Percentiles rank a stretch among this genome's conserved stretches.
Conservation (phyloP, 139 green algal species). For the Dunaliella primolecta region DNA sequence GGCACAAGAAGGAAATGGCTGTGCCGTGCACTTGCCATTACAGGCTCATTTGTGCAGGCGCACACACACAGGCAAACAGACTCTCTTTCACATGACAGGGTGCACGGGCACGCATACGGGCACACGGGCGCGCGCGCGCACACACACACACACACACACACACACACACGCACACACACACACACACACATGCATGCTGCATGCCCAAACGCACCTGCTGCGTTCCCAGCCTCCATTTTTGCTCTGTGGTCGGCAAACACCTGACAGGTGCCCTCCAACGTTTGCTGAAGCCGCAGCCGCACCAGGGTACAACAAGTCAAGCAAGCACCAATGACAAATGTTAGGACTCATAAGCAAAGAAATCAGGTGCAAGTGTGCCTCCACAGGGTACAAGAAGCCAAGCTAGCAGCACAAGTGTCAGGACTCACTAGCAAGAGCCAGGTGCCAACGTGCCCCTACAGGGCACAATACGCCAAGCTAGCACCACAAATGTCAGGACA, state of each 20-base stretch:
- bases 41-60: not conserved
- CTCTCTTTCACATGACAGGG: too few species aligned
- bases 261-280: not conserved
- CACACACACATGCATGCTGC: not conserved
- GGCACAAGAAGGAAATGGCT: not conserved
- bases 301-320: too few species aligned
- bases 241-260: not conserved
- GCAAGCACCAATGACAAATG: not conserved
- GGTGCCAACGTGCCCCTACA: too few species aligned
- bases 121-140: too few species aligned
- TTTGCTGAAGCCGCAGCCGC: too few species aligned
- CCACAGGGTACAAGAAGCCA: not conserved
- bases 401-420: not conserved
- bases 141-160: not conserved
- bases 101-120: too few species aligned
- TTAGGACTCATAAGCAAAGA: not conserved
- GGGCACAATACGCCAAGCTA: too few species aligned
- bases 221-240: not conserved
- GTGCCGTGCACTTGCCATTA: not conserved
- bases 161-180: not conserved
- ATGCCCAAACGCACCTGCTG: not conserved
- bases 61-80: not conserved
- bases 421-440: too few species aligned
- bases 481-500: too few species aligned
- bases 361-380: not conserved